A percentile compares a stretch with the other conserved stretches of the same genome.
Evolutionary conservation across 176 grass and related monocot species (phyloP).

Genomic region (Phyllostachys edulis): DNA sequence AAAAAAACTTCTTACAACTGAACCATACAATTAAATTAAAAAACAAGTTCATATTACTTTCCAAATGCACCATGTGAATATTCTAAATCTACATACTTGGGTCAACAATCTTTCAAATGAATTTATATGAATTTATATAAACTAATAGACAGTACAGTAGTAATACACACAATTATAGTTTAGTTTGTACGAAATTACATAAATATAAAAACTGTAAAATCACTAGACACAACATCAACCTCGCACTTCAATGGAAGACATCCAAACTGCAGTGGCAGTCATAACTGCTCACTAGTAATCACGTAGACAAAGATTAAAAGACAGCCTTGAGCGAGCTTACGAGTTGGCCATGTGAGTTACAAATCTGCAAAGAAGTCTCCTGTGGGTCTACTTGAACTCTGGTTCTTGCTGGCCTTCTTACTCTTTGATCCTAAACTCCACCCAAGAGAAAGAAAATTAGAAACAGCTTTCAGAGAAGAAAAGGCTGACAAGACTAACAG

Average conservation of each 20-base stretch:
- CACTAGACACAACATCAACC: background rate
- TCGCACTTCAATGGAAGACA: background rate
- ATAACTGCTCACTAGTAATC: background rate
- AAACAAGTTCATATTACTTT: too few species aligned
- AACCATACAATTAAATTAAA: too few species aligned
- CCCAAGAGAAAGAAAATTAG: background rate
- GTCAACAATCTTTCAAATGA: too few species aligned
- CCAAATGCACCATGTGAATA: too few species aligned
- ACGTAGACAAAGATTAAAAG: background rate
- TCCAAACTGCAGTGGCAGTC: background rate
- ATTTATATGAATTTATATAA: too few species aligned
- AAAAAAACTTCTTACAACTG: too few species aligned
- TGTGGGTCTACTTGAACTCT: slow-evolving; percentile 13
- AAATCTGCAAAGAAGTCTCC: slow-evolving; percentile 67
- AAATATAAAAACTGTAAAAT: too few species aligned
- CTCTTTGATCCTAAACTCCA: slow-evolving; percentile 24
- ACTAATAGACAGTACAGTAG: too few species aligned
- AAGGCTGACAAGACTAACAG: background rate
- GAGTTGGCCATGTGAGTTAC: slow-evolving; percentile 3
- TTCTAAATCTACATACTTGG: too few species aligned
- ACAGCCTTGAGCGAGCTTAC: background rate
- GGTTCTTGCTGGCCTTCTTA: slow-evolving; percentile 34
- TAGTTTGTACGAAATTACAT: too few species aligned
- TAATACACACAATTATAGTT: too few species aligned
- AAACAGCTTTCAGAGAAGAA: background rate